These are phyloP conservation scores for Corymbia citriodora DNA, from an alignment of 441 rosid species.

Conservation along the genomic window DNA sequence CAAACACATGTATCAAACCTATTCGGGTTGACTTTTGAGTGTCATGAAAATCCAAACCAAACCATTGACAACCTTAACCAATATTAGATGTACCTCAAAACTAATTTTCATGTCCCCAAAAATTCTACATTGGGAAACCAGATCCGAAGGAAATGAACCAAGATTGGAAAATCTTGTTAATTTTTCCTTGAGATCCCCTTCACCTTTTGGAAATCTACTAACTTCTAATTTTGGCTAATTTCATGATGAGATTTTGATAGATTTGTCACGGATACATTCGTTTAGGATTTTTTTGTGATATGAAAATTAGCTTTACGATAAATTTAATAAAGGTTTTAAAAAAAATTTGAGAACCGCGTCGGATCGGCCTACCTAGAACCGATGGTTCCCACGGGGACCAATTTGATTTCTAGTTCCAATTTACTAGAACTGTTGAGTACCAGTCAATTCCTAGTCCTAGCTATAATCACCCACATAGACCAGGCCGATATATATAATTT, in stretches of 20 bases:
- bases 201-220: not conserved
- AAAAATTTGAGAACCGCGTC: too few relatives aligned
- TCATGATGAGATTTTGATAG: not conserved
- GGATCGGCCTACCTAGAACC: not conserved
- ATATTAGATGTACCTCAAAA: not conserved
- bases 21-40: too few relatives aligned
- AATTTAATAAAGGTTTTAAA: too few relatives aligned
- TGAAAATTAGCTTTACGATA: fast-evolving
- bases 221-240: not conserved
- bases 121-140: not conserved
- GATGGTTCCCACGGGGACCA: too few relatives aligned
- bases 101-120: not conserved
- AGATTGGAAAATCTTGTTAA: not conserved
- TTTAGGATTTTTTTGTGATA: not conserved
- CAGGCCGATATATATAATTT: fast-evolving
- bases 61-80: too few relatives aligned
- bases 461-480: too few relatives aligned
- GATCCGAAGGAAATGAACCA: not conserved
- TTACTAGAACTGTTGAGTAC: not conserved
- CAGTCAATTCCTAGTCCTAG: too few relatives aligned
- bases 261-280: not conserved
- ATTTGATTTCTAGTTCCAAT: not conserved
- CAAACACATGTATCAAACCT: not conserved
- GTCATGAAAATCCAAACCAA: fast-evolving
- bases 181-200: not conserved